These are phyloP conservation scores for Fusarium luffae DNA, from an alignment of 2,329 filamentous ascomycete species.

Conservation along the genomic window DNA sequence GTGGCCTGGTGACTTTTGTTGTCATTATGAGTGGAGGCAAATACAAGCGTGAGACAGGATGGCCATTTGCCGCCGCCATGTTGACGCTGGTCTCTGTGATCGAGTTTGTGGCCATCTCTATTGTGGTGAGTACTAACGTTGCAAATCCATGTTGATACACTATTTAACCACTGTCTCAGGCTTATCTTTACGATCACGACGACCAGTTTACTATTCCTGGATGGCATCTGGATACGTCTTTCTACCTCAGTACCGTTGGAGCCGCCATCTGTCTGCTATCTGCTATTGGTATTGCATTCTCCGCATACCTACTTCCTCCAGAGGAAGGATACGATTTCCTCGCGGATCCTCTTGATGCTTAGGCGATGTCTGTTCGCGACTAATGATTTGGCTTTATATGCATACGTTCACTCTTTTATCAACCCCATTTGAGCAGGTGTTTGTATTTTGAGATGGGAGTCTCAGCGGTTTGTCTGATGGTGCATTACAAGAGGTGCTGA, in stretches of 20 bases:
- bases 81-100: conserved; percentile 73
- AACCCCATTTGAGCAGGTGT: conserved; percentile 9
- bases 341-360: conserved; percentile 64
- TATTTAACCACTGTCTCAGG: conserved; percentile 59
- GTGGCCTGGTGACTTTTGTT: conserved; percentile 80
- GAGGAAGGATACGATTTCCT: conserved; percentile 88
- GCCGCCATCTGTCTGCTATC: conserved; percentile 64
- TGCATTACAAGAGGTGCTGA: neutral
- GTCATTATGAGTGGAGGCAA: conserved; percentile 83
- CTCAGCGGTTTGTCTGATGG: neutral
- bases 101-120: conserved; percentile 80
- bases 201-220: conserved; percentile 82
- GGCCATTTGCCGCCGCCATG: conserved; percentile 78
- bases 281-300: conserved; percentile 70
- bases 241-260: conserved; percentile 74
- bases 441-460: conserved; percentile 6
- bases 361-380: neutral
- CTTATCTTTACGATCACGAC: conserved; percentile 85
- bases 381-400: neutral
- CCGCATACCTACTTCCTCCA: conserved; percentile 76
- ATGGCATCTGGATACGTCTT: conserved; percentile 83
- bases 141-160: neutral
- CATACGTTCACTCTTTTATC: neutral
- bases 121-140: conserved; percentile 73
- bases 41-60: conserved; percentile 82